Percentiles rank a stretch among this genome's conserved stretches.
These are phyloP conservation scores for Suillus luteus DNA, from an alignment of 768 basidiomycete species.

Conservation along the genomic window DNA sequence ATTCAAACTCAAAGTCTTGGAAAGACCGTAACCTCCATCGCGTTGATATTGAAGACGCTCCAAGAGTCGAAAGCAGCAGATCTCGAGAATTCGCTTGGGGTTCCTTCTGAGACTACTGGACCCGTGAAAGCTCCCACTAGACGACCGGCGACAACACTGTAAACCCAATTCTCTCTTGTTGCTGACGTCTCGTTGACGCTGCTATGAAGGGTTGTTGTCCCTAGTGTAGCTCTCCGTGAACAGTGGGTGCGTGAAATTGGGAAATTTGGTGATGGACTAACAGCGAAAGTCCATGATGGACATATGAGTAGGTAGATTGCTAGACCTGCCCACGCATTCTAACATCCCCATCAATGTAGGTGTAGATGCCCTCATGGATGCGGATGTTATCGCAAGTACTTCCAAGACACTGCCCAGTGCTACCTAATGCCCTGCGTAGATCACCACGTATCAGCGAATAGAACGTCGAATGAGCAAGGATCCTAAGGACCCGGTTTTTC, in stretches of 20 bases:
- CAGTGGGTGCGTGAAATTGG: neutral
- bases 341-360: neutral
- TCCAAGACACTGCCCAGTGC: neutral
- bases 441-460: constrained; percentile 1
- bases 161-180: neutral
- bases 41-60: neutral
- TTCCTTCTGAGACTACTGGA: neutral
- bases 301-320: neutral
- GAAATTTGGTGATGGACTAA: neutral
- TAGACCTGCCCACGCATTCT: neutral
- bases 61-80: neutral
- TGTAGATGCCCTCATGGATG: neutral
- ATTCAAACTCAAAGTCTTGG: neutral
- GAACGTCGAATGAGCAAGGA: constrained; percentile 1
- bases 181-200: neutral
- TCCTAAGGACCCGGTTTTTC: neutral
- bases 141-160: neutral
- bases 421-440: neutral
- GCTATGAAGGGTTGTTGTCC: neutral
- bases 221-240: neutral
- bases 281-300: neutral
- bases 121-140: neutral
- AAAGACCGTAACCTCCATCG: neutral
- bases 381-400: neutral
- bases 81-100: neutral